Evolutionary conservation across 768 basidiomycete species (phyloP).

Genomic region (Sutorius australiensis): DNA sequence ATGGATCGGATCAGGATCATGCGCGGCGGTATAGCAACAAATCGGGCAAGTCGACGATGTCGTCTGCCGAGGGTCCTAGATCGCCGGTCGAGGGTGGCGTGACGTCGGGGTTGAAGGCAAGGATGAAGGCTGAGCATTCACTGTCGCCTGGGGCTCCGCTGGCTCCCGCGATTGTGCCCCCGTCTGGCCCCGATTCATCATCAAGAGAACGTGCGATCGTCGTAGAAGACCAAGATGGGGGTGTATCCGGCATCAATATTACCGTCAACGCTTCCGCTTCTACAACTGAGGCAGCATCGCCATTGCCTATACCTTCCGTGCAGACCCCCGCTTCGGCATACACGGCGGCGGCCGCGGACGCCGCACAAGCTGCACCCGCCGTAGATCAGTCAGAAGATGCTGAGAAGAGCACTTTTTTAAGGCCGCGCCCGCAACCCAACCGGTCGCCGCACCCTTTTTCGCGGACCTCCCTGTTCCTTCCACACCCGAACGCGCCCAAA

Average conservation of each 20-base stretch:
- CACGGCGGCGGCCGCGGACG: constrained; percentile 16
- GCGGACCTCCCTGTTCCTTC: constrained; percentile 46
- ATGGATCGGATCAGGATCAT: constrained; percentile 24
- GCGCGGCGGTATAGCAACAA: constrained; percentile 15
- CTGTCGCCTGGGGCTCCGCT: not conserved
- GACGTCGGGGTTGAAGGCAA: constrained; percentile 16
- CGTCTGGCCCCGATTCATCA: not conserved
- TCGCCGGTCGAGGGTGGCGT: constrained; percentile 13
- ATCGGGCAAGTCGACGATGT: constrained; percentile 13
- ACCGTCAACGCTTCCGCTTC: not conserved
- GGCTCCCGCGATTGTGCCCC: not conserved
- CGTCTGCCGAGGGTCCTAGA: constrained; percentile 14
- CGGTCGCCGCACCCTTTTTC: constrained; percentile 22
- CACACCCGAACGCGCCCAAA: constrained; percentile 55
- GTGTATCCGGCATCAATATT: constrained; percentile 4
- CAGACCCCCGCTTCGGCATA: constrained; percentile 13
- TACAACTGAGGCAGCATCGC: constrained; percentile 14
- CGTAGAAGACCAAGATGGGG: constrained; percentile 16
- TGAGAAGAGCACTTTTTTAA: constrained; percentile 22
- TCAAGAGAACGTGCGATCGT: constrained; percentile 12
- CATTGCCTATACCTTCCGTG: not conserved
- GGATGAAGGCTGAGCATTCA: constrained; percentile 12
- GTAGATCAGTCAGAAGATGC: constrained; percentile 3
- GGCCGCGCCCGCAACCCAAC: constrained; percentile 22
- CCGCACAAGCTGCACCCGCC: constrained; percentile 4